phyloP scores from a whole-genome alignment of 371 early-diverging fungal species.

The Apophysomyces variabilis region DNA sequence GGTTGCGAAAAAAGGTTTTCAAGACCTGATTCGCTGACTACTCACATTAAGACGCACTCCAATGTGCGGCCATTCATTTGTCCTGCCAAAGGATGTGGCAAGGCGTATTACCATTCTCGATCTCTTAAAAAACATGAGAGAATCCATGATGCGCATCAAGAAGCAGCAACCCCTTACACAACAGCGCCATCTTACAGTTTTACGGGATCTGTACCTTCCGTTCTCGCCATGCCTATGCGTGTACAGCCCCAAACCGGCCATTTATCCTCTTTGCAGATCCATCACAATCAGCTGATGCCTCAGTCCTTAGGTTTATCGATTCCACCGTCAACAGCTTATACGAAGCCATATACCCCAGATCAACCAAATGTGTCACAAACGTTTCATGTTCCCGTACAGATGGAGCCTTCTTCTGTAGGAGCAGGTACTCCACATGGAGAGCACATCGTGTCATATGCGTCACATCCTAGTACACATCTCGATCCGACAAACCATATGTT shows the following conservation, averaged over 20 bases:
- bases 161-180: constrained; percentile 5
- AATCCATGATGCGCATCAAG: constrained; percentile 45
- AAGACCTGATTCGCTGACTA: constrained; percentile 87
- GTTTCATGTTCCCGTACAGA: constrained; percentile 1
- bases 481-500: constrained; percentile 3
- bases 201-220: background rate
- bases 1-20: constrained; percentile 86
- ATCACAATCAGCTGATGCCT: constrained; percentile 1
- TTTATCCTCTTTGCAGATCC: background rate
- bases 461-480: background rate
- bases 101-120: constrained; percentile 82
- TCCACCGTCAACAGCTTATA: background rate
- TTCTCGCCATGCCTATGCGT: background rate
- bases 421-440: constrained; percentile 12
- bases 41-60: constrained; percentile 89
- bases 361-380: constrained; percentile 8
- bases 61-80: constrained; percentile 79
- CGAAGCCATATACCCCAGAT: constrained; percentile 8
- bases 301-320: constrained; percentile 6
- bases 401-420: constrained; percentile 10
- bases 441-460: constrained; percentile 7
- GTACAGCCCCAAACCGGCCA: background rate
- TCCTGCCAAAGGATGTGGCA: constrained; percentile 61
- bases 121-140: constrained; percentile 81
- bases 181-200: constrained; percentile 5